Evolutionary conservation across 1,139 yeast genomes (phyloP).

Genomic region (Candida frijolesensis): DNA sequence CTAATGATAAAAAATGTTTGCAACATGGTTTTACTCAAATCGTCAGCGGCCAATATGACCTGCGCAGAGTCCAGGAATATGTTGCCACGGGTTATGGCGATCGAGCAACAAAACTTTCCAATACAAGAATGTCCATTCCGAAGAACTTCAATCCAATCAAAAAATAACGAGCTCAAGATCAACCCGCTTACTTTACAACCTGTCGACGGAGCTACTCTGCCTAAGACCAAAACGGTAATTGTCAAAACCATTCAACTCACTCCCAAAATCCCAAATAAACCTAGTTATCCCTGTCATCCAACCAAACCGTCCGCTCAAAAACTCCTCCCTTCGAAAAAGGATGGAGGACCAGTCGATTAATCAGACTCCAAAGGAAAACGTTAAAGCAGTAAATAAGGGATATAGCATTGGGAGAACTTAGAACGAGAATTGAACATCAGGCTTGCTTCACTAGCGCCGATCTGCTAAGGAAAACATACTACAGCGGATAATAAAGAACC

Average conservation of each 20-base stretch:
- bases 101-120: conserved; percentile 55
- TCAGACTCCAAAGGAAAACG: conserved; percentile 16
- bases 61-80: conserved; percentile 94
- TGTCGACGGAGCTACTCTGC: conserved; percentile 91
- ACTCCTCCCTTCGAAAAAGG: conserved; percentile 46
- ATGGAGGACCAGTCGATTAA: conserved; percentile 49
- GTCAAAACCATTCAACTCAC: conserved; percentile 14
- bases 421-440: conserved; percentile 21
- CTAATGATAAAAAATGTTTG: conserved; percentile 48
- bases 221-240: conserved; percentile 38
- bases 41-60: conserved; percentile 74
- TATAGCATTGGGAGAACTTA: conserved; percentile 12
- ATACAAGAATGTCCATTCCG: conserved; percentile 1
- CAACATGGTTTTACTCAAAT: conserved; percentile 93
- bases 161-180: conserved; percentile 66
- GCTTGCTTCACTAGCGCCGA: conserved; percentile 76
- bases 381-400: conserved; percentile 26
- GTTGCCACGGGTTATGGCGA: conserved; percentile 60
- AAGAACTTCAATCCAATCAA: conserved; percentile 12
- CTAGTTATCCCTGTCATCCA: conserved; percentile 20
- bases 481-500: conserved; percentile 33
- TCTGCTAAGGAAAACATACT: conserved; percentile 50
- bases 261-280: conserved; percentile 23
- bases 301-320: conserved; percentile 47
- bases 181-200: conserved; percentile 64